Evolutionary conservation across 257 asterid species (phyloP).

Genomic region (Catharanthus roseus): DNA sequence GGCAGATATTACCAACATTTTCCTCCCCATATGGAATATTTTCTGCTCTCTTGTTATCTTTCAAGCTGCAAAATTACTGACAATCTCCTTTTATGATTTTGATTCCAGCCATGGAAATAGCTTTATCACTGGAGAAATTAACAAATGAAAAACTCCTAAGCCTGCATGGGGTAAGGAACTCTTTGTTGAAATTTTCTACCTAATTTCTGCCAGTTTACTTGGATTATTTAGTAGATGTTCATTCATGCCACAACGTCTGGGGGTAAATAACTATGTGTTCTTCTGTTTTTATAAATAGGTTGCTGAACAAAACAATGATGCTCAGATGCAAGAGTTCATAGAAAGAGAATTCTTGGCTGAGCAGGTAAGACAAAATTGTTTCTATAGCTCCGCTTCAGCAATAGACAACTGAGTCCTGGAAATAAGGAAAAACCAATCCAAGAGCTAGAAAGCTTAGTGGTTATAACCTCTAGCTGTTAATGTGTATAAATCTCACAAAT

Average conservation of each 20-base stretch:
- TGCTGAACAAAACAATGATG: constrained; percentile 56
- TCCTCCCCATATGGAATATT: background rate
- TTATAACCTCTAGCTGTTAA: background rate
- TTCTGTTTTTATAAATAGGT: constrained; percentile 32
- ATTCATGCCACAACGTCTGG: background rate
- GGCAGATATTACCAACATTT: background rate
- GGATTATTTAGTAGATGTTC: too few species aligned
- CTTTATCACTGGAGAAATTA: constrained; percentile 65
- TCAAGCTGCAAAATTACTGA: background rate
- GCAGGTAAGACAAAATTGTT: constrained; percentile 42
- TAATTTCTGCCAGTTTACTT: background rate
- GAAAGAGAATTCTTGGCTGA: constrained; percentile 65
- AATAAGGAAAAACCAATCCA: background rate
- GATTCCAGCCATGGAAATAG: constrained; percentile 75
- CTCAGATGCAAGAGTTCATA: constrained; percentile 57
- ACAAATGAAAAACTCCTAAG: constrained; percentile 54
- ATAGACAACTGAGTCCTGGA: background rate
- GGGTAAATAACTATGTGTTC: background rate
- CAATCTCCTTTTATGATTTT: constrained; percentile 1
- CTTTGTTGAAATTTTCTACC: background rate
- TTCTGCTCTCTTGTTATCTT: too few species aligned
- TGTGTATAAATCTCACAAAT: background rate
- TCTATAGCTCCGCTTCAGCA: too few species aligned
- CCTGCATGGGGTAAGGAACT: constrained; percentile 44
- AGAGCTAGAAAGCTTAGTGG: background rate